Percentiles rank a stretch among this genome's conserved stretches.
These are phyloP conservation scores for Parasitella parasitica DNA, from an alignment of 371 early-diverging fungal species.

Conservation along the genomic window DNA sequence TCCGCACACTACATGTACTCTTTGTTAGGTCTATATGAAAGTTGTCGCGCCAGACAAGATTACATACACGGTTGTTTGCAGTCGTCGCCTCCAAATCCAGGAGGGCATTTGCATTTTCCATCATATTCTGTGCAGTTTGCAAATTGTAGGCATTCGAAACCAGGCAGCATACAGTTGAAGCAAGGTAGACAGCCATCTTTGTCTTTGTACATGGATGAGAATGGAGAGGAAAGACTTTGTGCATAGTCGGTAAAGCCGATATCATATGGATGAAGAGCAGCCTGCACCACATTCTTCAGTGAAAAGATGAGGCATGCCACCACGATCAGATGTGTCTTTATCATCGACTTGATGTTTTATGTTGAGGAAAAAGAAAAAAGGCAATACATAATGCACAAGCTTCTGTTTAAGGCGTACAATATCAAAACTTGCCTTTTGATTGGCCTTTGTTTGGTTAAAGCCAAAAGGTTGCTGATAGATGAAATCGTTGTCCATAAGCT, in stretches of 20 bases:
- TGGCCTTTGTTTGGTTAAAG: too few species aligned
- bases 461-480: too few species aligned
- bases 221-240: background rate
- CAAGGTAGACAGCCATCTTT: conserved; percentile 74
- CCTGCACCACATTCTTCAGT: background rate
- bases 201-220: background rate
- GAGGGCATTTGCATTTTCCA: conserved; percentile 81
- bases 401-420: too few species aligned
- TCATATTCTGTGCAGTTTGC: conserved; percentile 76
- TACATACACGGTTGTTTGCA: conserved; percentile 73
- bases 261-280: background rate
- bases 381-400: too few species aligned
- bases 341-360: too few species aligned
- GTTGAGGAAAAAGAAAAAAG: too few species aligned
- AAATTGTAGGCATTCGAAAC: conserved; percentile 78
- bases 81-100: conserved; percentile 91
- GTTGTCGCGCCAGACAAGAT: background rate
- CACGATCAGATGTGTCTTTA: background rate
- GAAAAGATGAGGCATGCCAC: background rate
- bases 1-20: conserved; percentile 54
- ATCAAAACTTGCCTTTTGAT: too few species aligned
- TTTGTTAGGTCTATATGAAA: background rate
- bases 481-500: too few species aligned
- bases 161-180: conserved; percentile 79
- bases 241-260: background rate